Evolutionary conservation across 2,329 filamentous ascomycete species (phyloP), one percentile per base, ranked within the genome.

Genomic region (Diaporthe sp.): DNA sequence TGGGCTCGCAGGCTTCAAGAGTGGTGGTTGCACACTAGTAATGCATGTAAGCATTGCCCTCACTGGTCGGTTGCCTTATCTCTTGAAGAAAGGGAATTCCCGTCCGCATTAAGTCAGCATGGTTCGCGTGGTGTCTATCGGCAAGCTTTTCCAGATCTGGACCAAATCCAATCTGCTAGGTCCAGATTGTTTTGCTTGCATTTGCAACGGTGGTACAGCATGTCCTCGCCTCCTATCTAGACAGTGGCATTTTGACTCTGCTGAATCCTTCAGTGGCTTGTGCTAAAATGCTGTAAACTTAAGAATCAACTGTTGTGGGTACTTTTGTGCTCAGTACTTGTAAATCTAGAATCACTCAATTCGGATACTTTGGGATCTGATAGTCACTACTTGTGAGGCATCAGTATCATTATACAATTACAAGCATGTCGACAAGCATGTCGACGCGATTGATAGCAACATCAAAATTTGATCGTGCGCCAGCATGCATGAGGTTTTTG

Each of bases 41-140:
- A 68, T 68, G 64, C 64, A 68, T 12, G 64, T 68, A 54, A 68
- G 64, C 64, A 68, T n/a, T 50, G 45, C 47, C 64, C 64, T 52
- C 28, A 40, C n/a, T 54, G 47, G 33, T 38, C 42, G 33, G 25
- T 47, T 52, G 64, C 45, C 30, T 54, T 68, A 1, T 52, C 35
- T n/a, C 45, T 33, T 28, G n/a, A 17, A 38, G 3, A 30, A 40
- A 28, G 19, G 64, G n/a, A n/a, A 3, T 22, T 9, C 22, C 60
- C 30, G 19, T n/a, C 60, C 25, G 60, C 60, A 66, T 30, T 28
- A 66, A 42, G 25, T 38, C 25, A 25, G 38, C 38, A 38, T 68
- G 64, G 30, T 35, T 12, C 33, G 47, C 47, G 8, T 68, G 45
- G 15, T n/a, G 30, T 38, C 28, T 8, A 13, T 52, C 22, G 33